phyloP scores from a whole-genome alignment of 257 asterid species.

The Lycium barbarum region DNA sequence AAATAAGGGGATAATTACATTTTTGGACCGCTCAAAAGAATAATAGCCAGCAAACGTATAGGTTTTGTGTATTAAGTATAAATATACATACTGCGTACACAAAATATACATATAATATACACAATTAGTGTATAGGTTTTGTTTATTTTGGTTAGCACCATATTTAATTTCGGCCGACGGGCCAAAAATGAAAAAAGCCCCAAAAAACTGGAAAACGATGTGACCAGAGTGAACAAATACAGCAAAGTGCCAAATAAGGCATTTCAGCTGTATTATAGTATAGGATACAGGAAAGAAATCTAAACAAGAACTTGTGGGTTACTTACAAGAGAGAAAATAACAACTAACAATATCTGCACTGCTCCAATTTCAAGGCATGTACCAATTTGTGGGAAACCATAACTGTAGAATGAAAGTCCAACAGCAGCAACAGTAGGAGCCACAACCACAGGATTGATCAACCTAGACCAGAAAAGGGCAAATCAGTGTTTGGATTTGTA shows the following conservation, averaged over 20 bases:
- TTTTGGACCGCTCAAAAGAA: too few relatives aligned
- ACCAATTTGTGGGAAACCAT: conserved; percentile 93
- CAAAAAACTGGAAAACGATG: neutral
- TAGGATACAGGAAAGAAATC: neutral
- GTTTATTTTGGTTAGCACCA: too few relatives aligned
- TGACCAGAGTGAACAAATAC: conserved; percentile 21
- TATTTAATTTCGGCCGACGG: too few relatives aligned
- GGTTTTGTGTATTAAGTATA: too few relatives aligned
- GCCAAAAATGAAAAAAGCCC: too few relatives aligned
- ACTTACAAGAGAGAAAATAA: conserved; percentile 92
- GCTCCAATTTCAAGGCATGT: conserved; percentile 92
- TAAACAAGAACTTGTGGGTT: conserved; percentile 6
- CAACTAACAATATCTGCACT: conserved; percentile 78
- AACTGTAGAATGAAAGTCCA: conserved; percentile 97
- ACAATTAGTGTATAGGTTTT: too few relatives aligned
- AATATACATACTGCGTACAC: too few relatives aligned
- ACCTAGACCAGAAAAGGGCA: conserved; percentile 50
- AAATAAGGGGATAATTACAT: too few relatives aligned
- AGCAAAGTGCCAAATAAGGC: conserved; percentile 5
- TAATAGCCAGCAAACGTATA: too few relatives aligned
- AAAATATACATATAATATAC: too few relatives aligned
- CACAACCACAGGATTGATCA: conserved; percentile 96
- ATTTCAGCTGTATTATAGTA: neutral
- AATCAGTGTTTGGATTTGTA: neutral
- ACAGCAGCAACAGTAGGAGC: conserved; percentile 96